These are phyloP conservation scores for Asclepias syriaca DNA, from an alignment of 257 asterid species.

Conservation along the genomic window DNA sequence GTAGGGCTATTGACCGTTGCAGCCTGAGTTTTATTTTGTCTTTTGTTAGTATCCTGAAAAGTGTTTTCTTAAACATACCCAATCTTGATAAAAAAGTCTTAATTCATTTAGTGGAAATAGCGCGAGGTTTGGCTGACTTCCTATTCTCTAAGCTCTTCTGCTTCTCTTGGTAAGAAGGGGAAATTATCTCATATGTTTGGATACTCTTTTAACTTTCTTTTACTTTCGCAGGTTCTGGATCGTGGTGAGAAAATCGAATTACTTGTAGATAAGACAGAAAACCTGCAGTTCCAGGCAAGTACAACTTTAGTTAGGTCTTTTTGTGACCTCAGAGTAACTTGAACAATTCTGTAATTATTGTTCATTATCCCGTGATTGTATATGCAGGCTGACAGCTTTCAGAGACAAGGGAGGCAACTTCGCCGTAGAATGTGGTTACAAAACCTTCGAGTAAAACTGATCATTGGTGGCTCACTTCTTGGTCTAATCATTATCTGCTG, in stretches of 20 bases:
- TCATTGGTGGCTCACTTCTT: conserved; percentile 61
- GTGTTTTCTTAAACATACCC: not conserved
- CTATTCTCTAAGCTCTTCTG: not conserved
- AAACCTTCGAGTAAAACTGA: conserved; percentile 74
- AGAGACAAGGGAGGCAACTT: conserved; percentile 91
- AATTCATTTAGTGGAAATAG: no score
- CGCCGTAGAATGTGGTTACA: conserved; percentile 96
- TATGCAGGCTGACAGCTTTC: conserved; percentile 90
- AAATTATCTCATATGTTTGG: not conserved
- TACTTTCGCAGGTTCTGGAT: conserved; percentile 68
- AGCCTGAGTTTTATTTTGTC: not conserved
- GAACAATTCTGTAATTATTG: conserved; percentile 4
- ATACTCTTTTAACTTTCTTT: not conserved
- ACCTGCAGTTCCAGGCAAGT: conserved; percentile 90
- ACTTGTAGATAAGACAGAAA: conserved; percentile 90
- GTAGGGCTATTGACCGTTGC: not conserved
- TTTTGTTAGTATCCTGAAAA: not conserved
- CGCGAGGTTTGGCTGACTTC: no score
- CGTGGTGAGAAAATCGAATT: conserved; percentile 95
- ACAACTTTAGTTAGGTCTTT: not conserved
- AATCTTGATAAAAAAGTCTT: no score
- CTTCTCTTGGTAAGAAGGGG: not conserved
- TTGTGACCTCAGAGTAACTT: not conserved
- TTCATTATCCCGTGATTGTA: not conserved
- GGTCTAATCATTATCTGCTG: conserved; percentile 49